Conservation (phyloP, 2,329 filamentous ascomycete species). For the Simplicillium aogashimaense region DNA sequence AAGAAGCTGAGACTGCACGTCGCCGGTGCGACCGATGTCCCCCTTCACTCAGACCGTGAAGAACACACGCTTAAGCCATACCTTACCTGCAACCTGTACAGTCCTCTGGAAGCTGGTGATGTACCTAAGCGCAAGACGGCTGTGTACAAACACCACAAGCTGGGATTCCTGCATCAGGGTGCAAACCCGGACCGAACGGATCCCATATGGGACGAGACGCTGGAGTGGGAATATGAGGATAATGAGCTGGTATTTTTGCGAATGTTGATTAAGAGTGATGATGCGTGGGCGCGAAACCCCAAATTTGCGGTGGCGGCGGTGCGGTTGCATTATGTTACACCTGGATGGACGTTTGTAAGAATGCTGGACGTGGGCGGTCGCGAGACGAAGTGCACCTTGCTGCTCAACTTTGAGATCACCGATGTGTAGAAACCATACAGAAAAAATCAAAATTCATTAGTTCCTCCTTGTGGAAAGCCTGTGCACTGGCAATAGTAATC, state of each 20-base stretch:
- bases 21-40: conserved; percentile 52
- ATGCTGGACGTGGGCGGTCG: conserved; percentile 56
- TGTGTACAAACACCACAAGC: conserved; percentile 48
- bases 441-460: too few species aligned
- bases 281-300: conserved; percentile 51
- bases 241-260: conserved; percentile 56
- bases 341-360: conserved; percentile 53
- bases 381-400: conserved; percentile 51
- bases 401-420: conserved; percentile 50
- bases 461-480: too few species aligned
- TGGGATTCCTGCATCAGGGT: conserved; percentile 43
- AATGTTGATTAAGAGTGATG: conserved; percentile 57
- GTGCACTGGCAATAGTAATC: too few species aligned
- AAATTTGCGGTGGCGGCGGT: conserved; percentile 51
- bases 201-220: conserved; percentile 54
- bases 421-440: conserved; percentile 17
- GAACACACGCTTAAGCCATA: conserved; percentile 51
- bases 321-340: conserved; percentile 43
- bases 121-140: conserved; percentile 52
- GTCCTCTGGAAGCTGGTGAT: conserved; percentile 39
- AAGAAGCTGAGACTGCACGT: conserved; percentile 47
- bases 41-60: conserved; percentile 38
- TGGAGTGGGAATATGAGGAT: conserved; percentile 61
- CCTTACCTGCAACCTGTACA: conserved; percentile 53
- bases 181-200: conserved; percentile 50